Base-by-base conservation (phyloP, 1,284 basidiomycete genomes). In the Puccinia novopanici region DNA sequence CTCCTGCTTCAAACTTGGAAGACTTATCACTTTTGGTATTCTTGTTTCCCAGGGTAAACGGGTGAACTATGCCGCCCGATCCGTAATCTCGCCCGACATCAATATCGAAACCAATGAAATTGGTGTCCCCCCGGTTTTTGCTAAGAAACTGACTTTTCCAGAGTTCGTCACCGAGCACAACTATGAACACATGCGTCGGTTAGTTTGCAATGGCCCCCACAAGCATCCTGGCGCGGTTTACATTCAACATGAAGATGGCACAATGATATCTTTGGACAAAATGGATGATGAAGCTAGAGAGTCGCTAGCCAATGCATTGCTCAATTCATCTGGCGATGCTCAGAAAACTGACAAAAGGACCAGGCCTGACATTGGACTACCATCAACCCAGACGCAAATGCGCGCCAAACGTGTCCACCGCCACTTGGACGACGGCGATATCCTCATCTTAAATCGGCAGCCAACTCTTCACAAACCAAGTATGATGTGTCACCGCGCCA, bases 101-200 rank as follows among this genome's bases (percentile, higher is more conserved):
- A 99, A 99, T 87, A 98, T 99, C 83, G 97, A 99, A 87, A 95
- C 97, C 54, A 97, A 95, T 86, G 97, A 99, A 87, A 99, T 99
- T 82, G 97, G 97, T 77, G 91, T 99, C 37, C 97, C 97, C 17
- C 97, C 97, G 57, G 93, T 99, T 77, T 99, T 99, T 86, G 97
- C 97, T 3, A 91, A 92, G 84, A 98, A 98, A 86, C 88, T 99
- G 84, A 99, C 97, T 5, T 99, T 94, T 87, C 95, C 97, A 15
- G 97, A 98, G 87, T 95, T 96, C 3, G 97, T 99, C 50, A 99
- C 95, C 3, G 90, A 91, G 42, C 89, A 91, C 83, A 99, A 99
- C 86, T 91, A 97, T 82, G 91, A 94, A 82, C 91, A 93, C 84
- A 88, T 99, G 88, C 90, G 94, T 55, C 92, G 94, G 84, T 89